Evolutionary conservation across 345 rosid genomes (phyloP).

Genomic region (Litchi chinensis): DNA sequence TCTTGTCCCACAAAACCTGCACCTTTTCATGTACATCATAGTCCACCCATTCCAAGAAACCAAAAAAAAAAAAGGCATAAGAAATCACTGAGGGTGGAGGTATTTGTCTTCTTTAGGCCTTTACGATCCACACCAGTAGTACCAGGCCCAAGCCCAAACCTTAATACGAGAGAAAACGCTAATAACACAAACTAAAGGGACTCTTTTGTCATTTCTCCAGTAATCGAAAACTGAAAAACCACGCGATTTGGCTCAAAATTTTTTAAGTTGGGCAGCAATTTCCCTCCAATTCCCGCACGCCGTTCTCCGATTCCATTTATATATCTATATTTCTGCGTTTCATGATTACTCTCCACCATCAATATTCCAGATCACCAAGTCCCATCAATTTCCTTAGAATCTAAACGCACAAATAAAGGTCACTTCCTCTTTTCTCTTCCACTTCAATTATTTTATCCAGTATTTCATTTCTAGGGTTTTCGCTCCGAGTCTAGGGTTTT

Average conservation of each 20-base stretch:
- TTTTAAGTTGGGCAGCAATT: conserved; percentile 17
- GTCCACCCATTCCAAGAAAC: no score
- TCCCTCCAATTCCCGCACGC: conserved; percentile 41
- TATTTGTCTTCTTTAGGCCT: background rate
- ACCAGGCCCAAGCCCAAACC: background rate
- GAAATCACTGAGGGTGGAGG: background rate
- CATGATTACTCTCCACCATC: conserved; percentile 14
- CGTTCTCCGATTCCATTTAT: background rate
- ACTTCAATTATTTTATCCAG: no score
- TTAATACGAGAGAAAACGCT: background rate
- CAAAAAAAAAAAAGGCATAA: no score
- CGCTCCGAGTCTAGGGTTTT: conserved; percentile 24
- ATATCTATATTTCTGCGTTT: background rate
- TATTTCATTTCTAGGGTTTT: conserved; percentile 26
- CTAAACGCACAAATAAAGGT: background rate
- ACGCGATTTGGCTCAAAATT: conserved; percentile 4
- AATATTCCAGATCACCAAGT: background rate
- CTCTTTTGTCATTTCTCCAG: background rate
- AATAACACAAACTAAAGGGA: background rate
- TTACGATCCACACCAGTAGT: no score
- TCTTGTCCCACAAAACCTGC: no score
- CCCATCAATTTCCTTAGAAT: background rate
- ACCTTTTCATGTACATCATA: no score
- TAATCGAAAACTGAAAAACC: conserved; percentile 20
- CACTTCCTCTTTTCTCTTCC: background rate